Conservation (phyloP, 768 basidiomycete species). For the Amanita thiersii region DNA sequence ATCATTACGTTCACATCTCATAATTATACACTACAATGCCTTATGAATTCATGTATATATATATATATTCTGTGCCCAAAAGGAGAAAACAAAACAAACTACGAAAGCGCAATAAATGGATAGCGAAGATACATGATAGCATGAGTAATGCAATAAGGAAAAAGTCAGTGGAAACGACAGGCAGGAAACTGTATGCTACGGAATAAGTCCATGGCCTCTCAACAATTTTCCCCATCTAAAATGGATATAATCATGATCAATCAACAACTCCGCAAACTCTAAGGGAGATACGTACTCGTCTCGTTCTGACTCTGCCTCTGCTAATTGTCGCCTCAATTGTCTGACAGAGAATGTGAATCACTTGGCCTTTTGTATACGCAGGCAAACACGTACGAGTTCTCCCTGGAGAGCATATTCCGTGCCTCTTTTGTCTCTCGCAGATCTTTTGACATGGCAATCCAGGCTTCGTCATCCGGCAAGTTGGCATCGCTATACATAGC, state of each 20-base stretch:
- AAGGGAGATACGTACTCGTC: conserved; percentile 55
- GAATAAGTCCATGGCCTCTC: conserved; percentile 36
- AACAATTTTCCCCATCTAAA: conserved; percentile 63
- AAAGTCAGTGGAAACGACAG: background rate
- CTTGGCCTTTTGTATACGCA: conserved; percentile 5
- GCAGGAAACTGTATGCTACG: conserved; percentile 13
- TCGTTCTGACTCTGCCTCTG: conserved; percentile 65
- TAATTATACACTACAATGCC: conserved; percentile 7
- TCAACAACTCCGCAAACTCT: background rate
- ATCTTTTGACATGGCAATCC: conserved; percentile 68
- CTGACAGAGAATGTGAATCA: conserved; percentile 38
- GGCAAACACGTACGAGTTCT: conserved; percentile 62
- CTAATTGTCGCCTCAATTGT: conserved; percentile 59
- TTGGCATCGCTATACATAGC: conserved; percentile 83
- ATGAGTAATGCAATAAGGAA: conserved; percentile 2
- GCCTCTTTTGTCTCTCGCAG: conserved; percentile 67
- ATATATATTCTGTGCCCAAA: background rate
- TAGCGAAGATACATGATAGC: conserved; percentile 7
- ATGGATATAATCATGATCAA: conserved; percentile 11
- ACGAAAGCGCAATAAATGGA: conserved; percentile 6
- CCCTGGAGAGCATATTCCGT: conserved; percentile 63
- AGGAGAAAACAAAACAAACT: too few species aligned
- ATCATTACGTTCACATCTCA: conserved; percentile 3
- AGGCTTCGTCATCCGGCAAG: conserved; percentile 78
- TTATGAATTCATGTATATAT: background rate